Conservation (phyloP, 768 basidiomycete species). For the Crucibulum laeve region DNA sequence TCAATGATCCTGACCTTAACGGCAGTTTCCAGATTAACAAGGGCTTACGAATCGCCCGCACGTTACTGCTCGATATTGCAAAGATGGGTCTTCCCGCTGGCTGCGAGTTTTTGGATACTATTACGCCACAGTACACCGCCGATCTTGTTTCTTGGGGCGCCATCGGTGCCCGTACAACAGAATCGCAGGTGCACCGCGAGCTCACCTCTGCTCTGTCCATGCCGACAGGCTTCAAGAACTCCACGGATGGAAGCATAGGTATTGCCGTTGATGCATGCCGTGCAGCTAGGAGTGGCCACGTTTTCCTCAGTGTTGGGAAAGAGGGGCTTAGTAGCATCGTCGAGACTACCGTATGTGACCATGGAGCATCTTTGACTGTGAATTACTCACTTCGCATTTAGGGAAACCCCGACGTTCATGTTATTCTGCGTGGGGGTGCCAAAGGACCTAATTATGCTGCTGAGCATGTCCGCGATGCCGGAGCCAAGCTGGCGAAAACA, state of each 20-base stretch:
- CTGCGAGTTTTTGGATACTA: slow-evolving; percentile 90
- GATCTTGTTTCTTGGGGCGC: slow-evolving; percentile 92
- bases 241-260: slow-evolving; percentile 88
- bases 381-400: slow-evolving; percentile 18
- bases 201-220: slow-evolving; percentile 84
- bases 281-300: slow-evolving; percentile 85
- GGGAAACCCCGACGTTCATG: slow-evolving; percentile 91
- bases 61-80: slow-evolving; percentile 82
- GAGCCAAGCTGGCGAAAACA: slow-evolving; percentile 73
- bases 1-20: slow-evolving; percentile 96
- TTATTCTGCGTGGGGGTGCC: slow-evolving; percentile 89
- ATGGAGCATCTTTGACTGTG: slow-evolving; percentile 1
- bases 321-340: slow-evolving; percentile 93
- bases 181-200: slow-evolving; percentile 91
- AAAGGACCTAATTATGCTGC: slow-evolving; percentile 87
- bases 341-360: slow-evolving; percentile 69
- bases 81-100: slow-evolving; percentile 90
- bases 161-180: slow-evolving; percentile 90
- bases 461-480: slow-evolving; percentile 74
- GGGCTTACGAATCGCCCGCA: slow-evolving; percentile 85
- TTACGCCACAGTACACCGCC: slow-evolving; percentile 79
- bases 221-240: slow-evolving; percentile 98
- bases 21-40: slow-evolving; percentile 94
- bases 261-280: slow-evolving; percentile 96
- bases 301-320: slow-evolving; percentile 96